These are phyloP conservation scores for Paramecium primaurelia DNA, from an alignment of 73 alveolate genomes.

Conservation along the genomic window DNA sequence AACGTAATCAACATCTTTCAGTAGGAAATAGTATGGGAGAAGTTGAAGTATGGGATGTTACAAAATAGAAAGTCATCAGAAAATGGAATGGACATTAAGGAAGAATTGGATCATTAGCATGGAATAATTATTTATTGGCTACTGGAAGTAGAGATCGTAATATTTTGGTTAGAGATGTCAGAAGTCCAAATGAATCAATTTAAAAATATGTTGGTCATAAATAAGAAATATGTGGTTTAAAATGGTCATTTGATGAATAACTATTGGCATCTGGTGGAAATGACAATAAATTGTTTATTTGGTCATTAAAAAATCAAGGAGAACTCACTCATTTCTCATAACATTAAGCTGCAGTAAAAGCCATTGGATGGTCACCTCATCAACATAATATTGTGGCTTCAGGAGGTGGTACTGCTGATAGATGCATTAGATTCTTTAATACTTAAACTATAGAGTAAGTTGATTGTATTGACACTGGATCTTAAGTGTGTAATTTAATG, in stretches of 20 bases:
- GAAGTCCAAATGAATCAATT: conserved; percentile 69
- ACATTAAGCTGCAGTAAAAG: conserved; percentile 97
- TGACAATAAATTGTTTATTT: conserved; percentile 55
- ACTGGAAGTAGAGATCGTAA: conserved; percentile 93
- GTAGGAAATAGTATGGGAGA: conserved; percentile 78
- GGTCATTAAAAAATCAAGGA: conserved; percentile 58
- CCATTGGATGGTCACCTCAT: conserved; percentile 97
- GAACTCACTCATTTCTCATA: conserved; percentile 54
- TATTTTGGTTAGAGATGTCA: conserved; percentile 88
- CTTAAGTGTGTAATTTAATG: conserved; percentile 58
- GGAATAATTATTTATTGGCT: conserved; percentile 81
- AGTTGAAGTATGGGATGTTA: conserved; percentile 74
- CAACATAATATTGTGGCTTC: conserved; percentile 85
- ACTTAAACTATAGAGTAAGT: conserved; percentile 77
- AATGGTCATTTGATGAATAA: conserved; percentile 63
- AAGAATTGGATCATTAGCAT: conserved; percentile 94
- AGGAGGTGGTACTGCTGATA: conserved; percentile 98
- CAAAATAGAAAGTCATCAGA: conserved; percentile 66
- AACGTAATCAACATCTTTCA: conserved; percentile 65
- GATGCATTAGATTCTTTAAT: conserved; percentile 93
- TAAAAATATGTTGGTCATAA: conserved; percentile 76
- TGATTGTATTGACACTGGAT: conserved; percentile 87
- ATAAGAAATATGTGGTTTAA: conserved; percentile 71
- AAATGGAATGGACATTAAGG: conserved; percentile 79
- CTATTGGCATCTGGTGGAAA: conserved; percentile 63